Conservation (phyloP, 2,329 filamentous ascomycete genomes). For the Talaromyces funiculosus region DNA sequence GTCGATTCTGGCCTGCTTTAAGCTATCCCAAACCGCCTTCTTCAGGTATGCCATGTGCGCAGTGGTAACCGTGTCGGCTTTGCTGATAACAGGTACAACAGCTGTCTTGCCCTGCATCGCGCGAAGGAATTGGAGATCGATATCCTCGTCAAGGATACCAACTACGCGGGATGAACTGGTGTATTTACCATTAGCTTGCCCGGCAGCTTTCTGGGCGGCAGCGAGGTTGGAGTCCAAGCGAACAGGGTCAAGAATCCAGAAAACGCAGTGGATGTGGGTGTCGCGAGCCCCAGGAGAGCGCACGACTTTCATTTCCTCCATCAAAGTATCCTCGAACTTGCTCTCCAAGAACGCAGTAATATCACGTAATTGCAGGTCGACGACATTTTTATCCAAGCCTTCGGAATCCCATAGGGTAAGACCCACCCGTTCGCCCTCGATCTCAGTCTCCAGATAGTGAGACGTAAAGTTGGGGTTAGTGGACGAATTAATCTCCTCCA, state of each 20-base stretch:
- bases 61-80: constrained; percentile 93
- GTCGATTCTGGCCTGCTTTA: constrained; percentile 81
- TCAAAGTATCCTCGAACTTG: constrained; percentile 97
- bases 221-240: constrained; percentile 79
- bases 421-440: constrained; percentile 85
- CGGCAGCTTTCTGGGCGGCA: constrained; percentile 54
- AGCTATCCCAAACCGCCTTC: constrained; percentile 79
- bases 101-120: constrained; percentile 89
- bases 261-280: constrained; percentile 94
- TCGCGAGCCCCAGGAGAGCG: constrained; percentile 88
- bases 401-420: constrained; percentile 96
- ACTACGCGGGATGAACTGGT: constrained; percentile 39
- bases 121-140: constrained; percentile 85
- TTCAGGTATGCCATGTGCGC: constrained; percentile 91
- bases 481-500: constrained; percentile 50
- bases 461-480: constrained; percentile 66
- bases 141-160: constrained; percentile 74
- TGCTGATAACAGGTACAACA: constrained; percentile 90
- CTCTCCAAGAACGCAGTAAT: constrained; percentile 90
- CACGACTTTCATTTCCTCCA: constrained; percentile 95
- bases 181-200: constrained; percentile 49
- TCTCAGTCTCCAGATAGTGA: constrained; percentile 88
- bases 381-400: constrained; percentile 88
- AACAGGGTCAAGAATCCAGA: constrained; percentile 82
- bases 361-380: constrained; percentile 88